Conservation (phyloP, 352 stramenopile species). For the Globisporangium solare region DNA sequence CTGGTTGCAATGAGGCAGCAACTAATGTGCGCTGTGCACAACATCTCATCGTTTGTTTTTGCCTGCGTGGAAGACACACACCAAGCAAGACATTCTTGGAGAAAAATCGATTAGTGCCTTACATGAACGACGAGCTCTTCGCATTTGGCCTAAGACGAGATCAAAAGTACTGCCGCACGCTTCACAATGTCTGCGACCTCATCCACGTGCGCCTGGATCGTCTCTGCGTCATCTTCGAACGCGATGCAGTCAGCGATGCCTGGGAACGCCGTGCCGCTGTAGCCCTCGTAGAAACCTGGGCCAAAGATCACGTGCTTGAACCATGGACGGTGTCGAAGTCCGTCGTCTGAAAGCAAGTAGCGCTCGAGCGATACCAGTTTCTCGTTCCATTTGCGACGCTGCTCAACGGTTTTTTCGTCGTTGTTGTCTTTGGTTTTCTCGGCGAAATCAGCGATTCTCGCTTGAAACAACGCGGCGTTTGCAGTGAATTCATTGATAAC, state of each 20-base stretch:
- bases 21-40: too few relatives aligned
- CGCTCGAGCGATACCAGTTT: slow-evolving; percentile 51
- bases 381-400: slow-evolving; percentile 27
- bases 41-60: too few relatives aligned
- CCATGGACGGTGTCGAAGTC: slow-evolving; percentile 43
- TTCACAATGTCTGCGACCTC: slow-evolving; percentile 36
- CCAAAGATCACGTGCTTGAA: slow-evolving; percentile 66
- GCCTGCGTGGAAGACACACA: too few relatives aligned
- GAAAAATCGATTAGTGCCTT: too few relatives aligned
- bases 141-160: background rate
- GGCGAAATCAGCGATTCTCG: slow-evolving; percentile 9
- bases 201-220: slow-evolving; percentile 40
- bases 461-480: slow-evolving; percentile 27
- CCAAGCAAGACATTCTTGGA: too few relatives aligned
- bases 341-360: slow-evolving; percentile 31
- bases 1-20: too few relatives aligned
- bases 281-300: slow-evolving; percentile 50
- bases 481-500: slow-evolving; percentile 37
- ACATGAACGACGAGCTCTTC: too few relatives aligned
- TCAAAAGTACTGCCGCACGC: slow-evolving; percentile 28
- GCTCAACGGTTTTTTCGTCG: background rate
- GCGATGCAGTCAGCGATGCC: slow-evolving; percentile 43
- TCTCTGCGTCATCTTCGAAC: slow-evolving; percentile 32
- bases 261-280: slow-evolving; percentile 42
- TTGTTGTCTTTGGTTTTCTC: too few relatives aligned